A percentile compares a stretch with the other conserved stretches of the same genome.
phyloP scores from a whole-genome alignment of 495 filamentous ascomycete genomes.

The Aspergillus affinis region DNA sequence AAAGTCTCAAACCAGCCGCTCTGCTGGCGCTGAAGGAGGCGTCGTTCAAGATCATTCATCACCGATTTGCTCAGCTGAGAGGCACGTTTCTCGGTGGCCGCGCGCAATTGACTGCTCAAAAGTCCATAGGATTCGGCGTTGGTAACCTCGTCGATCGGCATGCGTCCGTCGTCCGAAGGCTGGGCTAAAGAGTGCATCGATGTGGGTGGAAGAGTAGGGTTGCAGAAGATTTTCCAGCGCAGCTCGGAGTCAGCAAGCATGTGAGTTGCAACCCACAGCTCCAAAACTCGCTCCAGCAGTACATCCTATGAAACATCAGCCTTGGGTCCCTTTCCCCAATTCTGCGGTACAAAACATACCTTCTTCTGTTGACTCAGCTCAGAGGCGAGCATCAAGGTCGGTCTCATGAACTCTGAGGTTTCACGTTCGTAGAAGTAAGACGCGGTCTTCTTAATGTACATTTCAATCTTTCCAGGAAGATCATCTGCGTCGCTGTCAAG shows the following conservation, averaged over 20 bases:
- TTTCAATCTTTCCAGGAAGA: constrained; percentile 62
- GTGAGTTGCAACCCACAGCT: constrained; percentile 75
- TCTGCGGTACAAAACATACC: constrained; percentile 22
- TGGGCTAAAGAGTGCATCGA: constrained; percentile 41
- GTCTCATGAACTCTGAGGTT: constrained; percentile 64
- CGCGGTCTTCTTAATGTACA: constrained; percentile 67
- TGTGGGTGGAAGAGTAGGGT: constrained; percentile 45
- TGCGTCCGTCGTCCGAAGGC: constrained; percentile 43
- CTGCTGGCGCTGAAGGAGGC: constrained; percentile 70
- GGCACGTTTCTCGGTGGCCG: constrained; percentile 72
- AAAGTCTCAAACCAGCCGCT: constrained; percentile 73
- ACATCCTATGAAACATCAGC: constrained; percentile 44
- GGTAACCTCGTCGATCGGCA: constrained; percentile 44
- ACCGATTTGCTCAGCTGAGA: constrained; percentile 62
- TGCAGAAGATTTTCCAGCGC: constrained; percentile 62
- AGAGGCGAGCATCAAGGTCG: constrained; percentile 61
- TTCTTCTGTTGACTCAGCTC: constrained; percentile 55
- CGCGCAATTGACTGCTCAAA: constrained; percentile 68
- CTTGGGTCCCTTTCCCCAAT: not conserved
- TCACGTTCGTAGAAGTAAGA: constrained; percentile 63
- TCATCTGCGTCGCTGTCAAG: constrained; percentile 69
- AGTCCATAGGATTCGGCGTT: constrained; percentile 49
- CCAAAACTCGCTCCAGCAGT: constrained; percentile 64
- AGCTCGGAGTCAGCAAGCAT: constrained; percentile 67
- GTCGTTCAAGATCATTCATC: constrained; percentile 72